Evolutionary conservation across 305 asterid genomes (phyloP).

Genomic region (Stenogyne calaminthoides): DNA sequence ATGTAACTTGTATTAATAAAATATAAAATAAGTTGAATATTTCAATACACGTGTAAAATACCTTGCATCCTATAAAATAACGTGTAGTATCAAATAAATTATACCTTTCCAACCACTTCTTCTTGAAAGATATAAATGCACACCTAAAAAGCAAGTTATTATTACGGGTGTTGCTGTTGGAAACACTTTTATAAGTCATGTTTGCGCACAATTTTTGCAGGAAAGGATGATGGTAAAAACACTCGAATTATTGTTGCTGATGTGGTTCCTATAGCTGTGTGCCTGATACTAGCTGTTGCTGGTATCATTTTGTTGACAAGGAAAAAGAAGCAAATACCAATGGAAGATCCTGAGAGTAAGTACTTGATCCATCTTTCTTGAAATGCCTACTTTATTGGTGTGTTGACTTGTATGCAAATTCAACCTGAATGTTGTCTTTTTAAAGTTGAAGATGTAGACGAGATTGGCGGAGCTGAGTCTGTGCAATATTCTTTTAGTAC

Average conservation of each 20-base stretch:
- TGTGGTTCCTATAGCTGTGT: constrained; percentile 3
- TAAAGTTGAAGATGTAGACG: constrained; percentile 23
- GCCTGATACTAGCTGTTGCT: constrained; percentile 10
- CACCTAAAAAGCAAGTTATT: background rate
- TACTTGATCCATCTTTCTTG: background rate
- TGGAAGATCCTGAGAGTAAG: constrained; percentile 24
- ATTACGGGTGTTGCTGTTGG: background rate
- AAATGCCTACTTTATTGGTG: too few species aligned
- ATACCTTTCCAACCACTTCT: background rate
- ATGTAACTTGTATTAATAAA: too few species aligned
- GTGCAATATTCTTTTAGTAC: constrained; percentile 37
- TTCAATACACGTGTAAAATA: too few species aligned
- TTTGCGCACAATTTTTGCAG: background rate
- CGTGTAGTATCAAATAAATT: background rate
- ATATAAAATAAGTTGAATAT: too few species aligned
- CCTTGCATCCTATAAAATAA: background rate
- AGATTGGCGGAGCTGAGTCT: constrained; percentile 37
- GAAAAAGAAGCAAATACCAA: constrained; percentile 6
- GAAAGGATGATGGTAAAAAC: background rate
- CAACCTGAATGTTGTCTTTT: too few species aligned
- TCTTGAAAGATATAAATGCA: background rate
- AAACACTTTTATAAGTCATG: too few species aligned
- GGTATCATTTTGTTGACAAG: constrained; percentile 5
- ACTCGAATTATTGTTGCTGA: constrained; percentile 1
- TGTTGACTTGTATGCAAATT: too few species aligned